Base-by-base conservation (phyloP, 2,329 filamentous ascomycete species). In the Fusarium subtropicale region DNA sequence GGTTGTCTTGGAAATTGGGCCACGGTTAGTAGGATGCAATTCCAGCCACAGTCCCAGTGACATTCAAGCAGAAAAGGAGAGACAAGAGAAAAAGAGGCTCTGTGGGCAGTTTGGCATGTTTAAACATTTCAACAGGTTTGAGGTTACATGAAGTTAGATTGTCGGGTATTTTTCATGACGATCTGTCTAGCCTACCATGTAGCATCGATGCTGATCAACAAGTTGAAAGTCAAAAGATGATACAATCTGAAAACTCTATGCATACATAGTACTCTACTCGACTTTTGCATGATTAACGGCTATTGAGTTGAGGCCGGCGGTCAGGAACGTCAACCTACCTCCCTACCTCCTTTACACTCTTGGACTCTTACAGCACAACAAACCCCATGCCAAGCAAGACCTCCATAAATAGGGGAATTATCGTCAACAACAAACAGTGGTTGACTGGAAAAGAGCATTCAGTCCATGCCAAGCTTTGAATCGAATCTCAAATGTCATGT, bases 401-500 rank as follows among this genome's bases (percentile, higher is more conserved):
- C 34, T 51, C 34, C 36, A 34, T 34, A 54, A 45, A 39, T 38
- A 51, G 33, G 9, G 33, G 22, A 51, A 51, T 15, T 38, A 51
- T 51, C 24, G 24, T 51, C 24, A 51, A 41, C 48, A 51, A 51
- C 18, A 51, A 10, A 44, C 41, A 28, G 20, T 24, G 22, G 36
- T 36, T 36, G 30, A 41, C 34, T 24, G 28, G 18, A 34, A 41
- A 24, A 44, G 33, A 18, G 18, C 16, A 48, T 47, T 42, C 15
- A 63, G 47, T 26, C 15, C 48, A 56, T 61, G 65, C 62, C 60
- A 69, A 60, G 60, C 38, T 50, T 66, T 44, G 16, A 63, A 57
- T 59, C 54, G 60, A 56, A 67, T 64, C 46, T 60, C 53, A 56
- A 39, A 42, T 55, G 16, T 56, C 63, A 70, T 55, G n/a, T 66